Evolutionary conservation across 495 filamentous ascomycete species (phyloP).

Genomic region (Penicillium longicatenatum): DNA sequence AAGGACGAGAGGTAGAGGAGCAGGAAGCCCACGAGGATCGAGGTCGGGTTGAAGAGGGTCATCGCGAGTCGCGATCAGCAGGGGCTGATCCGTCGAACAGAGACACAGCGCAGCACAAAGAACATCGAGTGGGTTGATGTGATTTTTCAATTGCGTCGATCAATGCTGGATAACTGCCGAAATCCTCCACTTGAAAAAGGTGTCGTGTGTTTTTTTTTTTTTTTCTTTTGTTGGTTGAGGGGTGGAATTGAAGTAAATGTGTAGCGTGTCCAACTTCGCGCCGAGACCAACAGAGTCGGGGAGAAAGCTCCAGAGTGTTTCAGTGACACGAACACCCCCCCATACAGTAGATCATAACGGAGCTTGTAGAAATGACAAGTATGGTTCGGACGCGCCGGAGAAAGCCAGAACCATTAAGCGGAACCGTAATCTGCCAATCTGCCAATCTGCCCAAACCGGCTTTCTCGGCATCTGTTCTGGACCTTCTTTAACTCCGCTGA

Average conservation of each 20-base stretch:
- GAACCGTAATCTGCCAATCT: slow-evolving; percentile 5
- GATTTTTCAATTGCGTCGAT: slow-evolving; percentile 1
- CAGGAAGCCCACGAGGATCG: slow-evolving; percentile 79
- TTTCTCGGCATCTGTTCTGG: slow-evolving; percentile 17
- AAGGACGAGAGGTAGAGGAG: slow-evolving; percentile 90
- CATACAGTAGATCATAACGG: slow-evolving; percentile 5
- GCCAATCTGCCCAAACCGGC: slow-evolving; percentile 21
- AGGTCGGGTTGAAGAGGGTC: slow-evolving; percentile 68
- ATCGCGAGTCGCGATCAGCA: slow-evolving; percentile 51
- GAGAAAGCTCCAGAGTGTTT: background rate
- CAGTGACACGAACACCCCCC: slow-evolving; percentile 4
- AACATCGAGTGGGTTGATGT: slow-evolving; percentile 24
- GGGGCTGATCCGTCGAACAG: slow-evolving; percentile 38
- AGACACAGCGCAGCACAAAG: slow-evolving; percentile 16
- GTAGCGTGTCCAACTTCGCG: background rate
- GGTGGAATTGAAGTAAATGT: background rate
- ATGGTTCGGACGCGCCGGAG: slow-evolving; percentile 32
- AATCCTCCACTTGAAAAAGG: slow-evolving; percentile 13
- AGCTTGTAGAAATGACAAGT: slow-evolving; percentile 25
- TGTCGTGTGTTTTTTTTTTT: background rate
- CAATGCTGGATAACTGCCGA: slow-evolving; percentile 1
- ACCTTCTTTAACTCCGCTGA: slow-evolving; percentile 5
- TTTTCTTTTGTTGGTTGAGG: background rate
- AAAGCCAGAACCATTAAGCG: slow-evolving; percentile 22
- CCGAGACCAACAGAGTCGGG: background rate